A percentile compares a stretch with the other conserved stretches of the same genome.
These are phyloP conservation scores for Chrysosporium queenslandicum DNA, from an alignment of 2,329 filamentous ascomycete genomes.

Conservation along the genomic window DNA sequence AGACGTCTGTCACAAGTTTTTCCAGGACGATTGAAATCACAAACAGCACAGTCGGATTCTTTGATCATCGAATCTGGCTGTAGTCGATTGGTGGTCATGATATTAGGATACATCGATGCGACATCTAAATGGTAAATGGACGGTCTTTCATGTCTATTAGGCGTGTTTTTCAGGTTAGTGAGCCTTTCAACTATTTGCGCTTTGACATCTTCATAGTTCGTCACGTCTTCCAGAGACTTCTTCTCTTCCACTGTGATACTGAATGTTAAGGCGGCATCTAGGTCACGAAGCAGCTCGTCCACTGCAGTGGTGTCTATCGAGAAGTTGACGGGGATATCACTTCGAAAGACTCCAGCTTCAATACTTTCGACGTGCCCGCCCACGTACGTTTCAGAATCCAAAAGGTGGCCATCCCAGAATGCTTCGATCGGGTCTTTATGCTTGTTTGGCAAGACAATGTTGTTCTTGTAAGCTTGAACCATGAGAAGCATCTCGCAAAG, in stretches of 20 bases:
- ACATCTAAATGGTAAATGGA: slow-evolving; percentile 98
- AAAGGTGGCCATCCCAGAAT: slow-evolving; percentile 91
- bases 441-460: slow-evolving; percentile 92
- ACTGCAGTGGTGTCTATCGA: slow-evolving; percentile 78
- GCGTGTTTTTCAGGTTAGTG: slow-evolving; percentile 63
- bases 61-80: slow-evolving; percentile 99
- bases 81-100: slow-evolving; percentile 97
- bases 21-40: slow-evolving; percentile 93
- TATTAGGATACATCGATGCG: slow-evolving; percentile 98
- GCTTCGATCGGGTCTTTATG: slow-evolving; percentile 81
- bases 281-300: slow-evolving; percentile 74
- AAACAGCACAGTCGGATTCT: slow-evolving; percentile 90
- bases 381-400: slow-evolving; percentile 96
- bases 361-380: slow-evolving; percentile 99
- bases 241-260: slow-evolving; percentile 76
- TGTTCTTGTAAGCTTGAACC: slow-evolving; percentile 90
- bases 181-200: slow-evolving; percentile 66
- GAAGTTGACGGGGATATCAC: slow-evolving; percentile 92
- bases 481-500: slow-evolving; percentile 99
- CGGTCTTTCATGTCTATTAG: slow-evolving; percentile 73
- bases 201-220: slow-evolving; percentile 76
- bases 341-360: slow-evolving; percentile 90
- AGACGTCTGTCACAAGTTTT: slow-evolving; percentile 92
- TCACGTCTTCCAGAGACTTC: slow-evolving; percentile 66
- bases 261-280: slow-evolving; percentile 83